phyloP scores from a whole-genome alignment of 805 yeast species.

The Candida patagonica region DNA sequence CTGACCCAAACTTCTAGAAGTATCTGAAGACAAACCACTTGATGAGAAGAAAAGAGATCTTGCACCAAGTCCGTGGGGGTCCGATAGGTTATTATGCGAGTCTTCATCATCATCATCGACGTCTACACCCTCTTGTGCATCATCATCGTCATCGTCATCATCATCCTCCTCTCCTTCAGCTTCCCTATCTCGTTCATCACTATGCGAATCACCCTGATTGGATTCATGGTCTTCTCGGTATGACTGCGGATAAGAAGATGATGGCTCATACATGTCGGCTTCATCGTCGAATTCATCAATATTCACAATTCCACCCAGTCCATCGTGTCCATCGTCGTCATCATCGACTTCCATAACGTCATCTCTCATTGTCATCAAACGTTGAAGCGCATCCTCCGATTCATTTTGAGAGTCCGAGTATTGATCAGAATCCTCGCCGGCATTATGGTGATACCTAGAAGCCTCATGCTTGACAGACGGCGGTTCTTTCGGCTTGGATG shows the following conservation, averaged over 20 bases:
- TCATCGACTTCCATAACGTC: slow-evolving; percentile 6
- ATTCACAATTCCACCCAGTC: slow-evolving; percentile 10
- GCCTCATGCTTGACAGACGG: neutral
- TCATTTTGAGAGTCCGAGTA: slow-evolving; percentile 3
- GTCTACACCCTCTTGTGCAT: slow-evolving; percentile 5
- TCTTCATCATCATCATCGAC: slow-evolving; percentile 6
- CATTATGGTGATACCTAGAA: neutral
- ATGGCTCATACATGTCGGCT: slow-evolving; percentile 6
- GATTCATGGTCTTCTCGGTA: slow-evolving; percentile 10
- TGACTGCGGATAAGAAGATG: neutral
- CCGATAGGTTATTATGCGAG: slow-evolving; percentile 6
- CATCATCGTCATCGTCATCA: slow-evolving; percentile 14
- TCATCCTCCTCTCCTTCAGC: slow-evolving; percentile 22
- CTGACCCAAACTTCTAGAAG: slow-evolving; percentile 9
- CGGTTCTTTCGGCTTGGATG: neutral
- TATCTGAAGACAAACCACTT: neutral
- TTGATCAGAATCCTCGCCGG: neutral
- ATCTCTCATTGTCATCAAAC: slow-evolving; percentile 8
- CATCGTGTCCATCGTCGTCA: slow-evolving; percentile 12
- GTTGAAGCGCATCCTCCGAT: slow-evolving; percentile 8
- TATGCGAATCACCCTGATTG: slow-evolving; percentile 14
- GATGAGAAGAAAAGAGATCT: no score
- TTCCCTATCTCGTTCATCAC: slow-evolving; percentile 20
- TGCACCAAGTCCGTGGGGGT: slow-evolving; percentile 8
- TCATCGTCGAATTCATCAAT: slow-evolving; percentile 12